These are phyloP conservation scores for Wickerhamiella azyma DNA, from an alignment of 805 yeast species.

Conservation along the genomic window DNA sequence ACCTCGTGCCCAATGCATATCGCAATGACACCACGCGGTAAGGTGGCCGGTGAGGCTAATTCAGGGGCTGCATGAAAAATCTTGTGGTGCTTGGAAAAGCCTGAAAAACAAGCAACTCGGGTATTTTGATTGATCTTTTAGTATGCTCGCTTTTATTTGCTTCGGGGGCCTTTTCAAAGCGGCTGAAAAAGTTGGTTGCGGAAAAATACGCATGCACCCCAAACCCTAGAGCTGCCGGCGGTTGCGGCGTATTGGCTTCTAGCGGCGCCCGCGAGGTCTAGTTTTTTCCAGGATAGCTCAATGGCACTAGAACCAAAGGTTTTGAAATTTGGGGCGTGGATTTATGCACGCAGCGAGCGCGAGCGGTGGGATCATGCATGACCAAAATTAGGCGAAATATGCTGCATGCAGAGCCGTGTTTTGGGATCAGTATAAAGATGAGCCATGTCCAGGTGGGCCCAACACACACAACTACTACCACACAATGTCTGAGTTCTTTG, in stretches of 20 bases:
- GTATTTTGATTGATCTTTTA: background rate
- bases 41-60: background rate
- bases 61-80: background rate
- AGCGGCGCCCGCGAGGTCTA: background rate
- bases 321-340: background rate
- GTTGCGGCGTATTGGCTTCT: background rate
- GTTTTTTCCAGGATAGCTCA: background rate
- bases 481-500: conserved; percentile 7
- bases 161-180: background rate
- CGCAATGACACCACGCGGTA: background rate
- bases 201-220: background rate
- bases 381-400: background rate
- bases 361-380: background rate
- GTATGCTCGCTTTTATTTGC: no score
- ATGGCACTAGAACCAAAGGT: no score
- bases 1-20: background rate
- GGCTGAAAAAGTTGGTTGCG: background rate
- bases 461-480: background rate
- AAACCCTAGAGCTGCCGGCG: background rate
- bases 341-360: background rate
- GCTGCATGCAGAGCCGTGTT: background rate
- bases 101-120: background rate
- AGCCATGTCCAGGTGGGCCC: background rate
- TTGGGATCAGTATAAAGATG: background rate
- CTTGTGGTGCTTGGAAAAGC: background rate